These are phyloP conservation scores for Clavariopsis aquatica DNA, from an alignment of 495 filamentous ascomycete genomes.

Conservation along the genomic window DNA sequence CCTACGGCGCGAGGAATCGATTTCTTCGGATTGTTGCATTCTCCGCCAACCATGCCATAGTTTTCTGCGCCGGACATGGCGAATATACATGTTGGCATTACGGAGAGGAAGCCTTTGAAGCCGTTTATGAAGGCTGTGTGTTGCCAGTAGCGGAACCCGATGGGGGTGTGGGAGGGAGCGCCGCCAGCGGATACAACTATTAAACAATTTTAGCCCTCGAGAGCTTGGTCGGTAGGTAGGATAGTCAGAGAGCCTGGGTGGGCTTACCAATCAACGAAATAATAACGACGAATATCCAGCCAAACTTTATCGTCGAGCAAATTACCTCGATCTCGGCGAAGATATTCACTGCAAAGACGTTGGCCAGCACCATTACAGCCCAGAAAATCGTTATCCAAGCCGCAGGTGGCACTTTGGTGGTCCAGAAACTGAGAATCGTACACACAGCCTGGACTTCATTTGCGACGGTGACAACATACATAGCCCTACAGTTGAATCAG, in stretches of 20 bases:
- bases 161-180: conserved; percentile 23
- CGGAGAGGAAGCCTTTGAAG: conserved; percentile 40
- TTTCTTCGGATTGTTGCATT: conserved; percentile 34
- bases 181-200: conserved; percentile 36
- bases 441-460: conserved; percentile 37
- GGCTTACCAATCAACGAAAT: conserved; percentile 34
- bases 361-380: conserved; percentile 34
- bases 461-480: conserved; percentile 36
- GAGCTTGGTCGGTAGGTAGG: too few species aligned
- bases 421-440: conserved; percentile 39
- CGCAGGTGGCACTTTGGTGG: conserved; percentile 31
- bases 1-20: conserved; percentile 37
- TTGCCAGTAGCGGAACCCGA: conserved; percentile 41
- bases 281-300: conserved; percentile 41
- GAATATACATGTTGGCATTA: conserved; percentile 39
- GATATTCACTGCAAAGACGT: conserved; percentile 32
- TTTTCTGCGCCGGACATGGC: conserved; percentile 39
- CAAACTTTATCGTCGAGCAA: conserved; percentile 37
- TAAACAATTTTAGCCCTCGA: neutral
- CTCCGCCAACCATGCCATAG: conserved; percentile 36
- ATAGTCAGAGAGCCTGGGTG: neutral
- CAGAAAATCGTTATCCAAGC: conserved; percentile 39
- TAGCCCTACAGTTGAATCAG: conserved; percentile 7
- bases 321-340: conserved; percentile 40
- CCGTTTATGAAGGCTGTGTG: conserved; percentile 31